Percentiles rank a stretch among this genome's conserved stretches.
Conservation (phyloP, 371 early-diverging fungal genomes). For the Chytridiales sp. region DNA sequence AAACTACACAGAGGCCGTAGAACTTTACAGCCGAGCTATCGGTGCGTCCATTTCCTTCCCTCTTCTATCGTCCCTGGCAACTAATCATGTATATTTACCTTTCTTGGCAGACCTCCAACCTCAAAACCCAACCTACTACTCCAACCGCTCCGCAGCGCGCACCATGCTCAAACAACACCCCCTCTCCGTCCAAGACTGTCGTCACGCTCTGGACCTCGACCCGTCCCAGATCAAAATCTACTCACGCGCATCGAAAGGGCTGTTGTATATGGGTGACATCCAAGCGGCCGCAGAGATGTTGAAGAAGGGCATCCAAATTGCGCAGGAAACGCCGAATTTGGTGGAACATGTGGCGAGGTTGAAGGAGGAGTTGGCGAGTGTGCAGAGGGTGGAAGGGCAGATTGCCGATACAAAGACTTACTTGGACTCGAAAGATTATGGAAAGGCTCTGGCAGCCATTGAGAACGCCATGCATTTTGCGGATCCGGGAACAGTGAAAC, state of each 20-base stretch:
- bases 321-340: neutral
- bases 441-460: constrained; percentile 60
- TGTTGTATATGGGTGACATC: constrained; percentile 59
- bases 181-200: constrained; percentile 71
- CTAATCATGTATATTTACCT: neutral
- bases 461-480: constrained; percentile 63
- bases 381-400: constrained; percentile 10
- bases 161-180: constrained; percentile 69
- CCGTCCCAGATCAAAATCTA: constrained; percentile 66
- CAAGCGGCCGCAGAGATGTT: constrained; percentile 14
- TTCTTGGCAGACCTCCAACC: constrained; percentile 57
- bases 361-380: constrained; percentile 43
- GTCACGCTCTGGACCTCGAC: constrained; percentile 61
- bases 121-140: constrained; percentile 65
- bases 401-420: constrained; percentile 57
- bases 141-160: constrained; percentile 80
- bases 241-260: constrained; percentile 72
- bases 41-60: constrained; percentile 20
- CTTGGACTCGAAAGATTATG: constrained; percentile 58
- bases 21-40: constrained; percentile 43
- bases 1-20: constrained; percentile 34
- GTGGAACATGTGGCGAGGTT: constrained; percentile 48
- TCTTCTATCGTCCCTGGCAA: neutral
- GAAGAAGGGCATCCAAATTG: constrained; percentile 11
- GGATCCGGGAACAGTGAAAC: constrained; percentile 42